Evolutionary conservation across 140 eudicot species (phyloP).

Genomic region (Oenanthe javanica): DNA sequence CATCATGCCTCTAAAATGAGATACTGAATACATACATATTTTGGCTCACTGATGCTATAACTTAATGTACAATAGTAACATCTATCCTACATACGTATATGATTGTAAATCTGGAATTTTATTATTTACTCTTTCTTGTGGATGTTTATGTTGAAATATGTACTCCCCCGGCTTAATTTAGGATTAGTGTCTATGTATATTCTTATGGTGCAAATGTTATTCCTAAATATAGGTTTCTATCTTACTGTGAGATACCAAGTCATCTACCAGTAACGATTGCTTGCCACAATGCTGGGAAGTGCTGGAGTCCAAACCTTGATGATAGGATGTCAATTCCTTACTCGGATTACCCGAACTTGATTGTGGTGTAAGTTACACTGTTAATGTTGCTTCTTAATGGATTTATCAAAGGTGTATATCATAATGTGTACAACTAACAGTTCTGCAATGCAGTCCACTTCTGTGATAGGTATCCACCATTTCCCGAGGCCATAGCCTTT

Average conservation of each 20-base stretch:
- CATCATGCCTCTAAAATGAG: background rate
- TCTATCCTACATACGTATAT: too few species aligned
- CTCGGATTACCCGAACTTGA: constrained; percentile 71
- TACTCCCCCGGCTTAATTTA: background rate
- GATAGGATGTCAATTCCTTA: constrained; percentile 55
- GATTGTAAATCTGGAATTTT: too few species aligned
- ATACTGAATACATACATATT: background rate
- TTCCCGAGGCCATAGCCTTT: constrained; percentile 88
- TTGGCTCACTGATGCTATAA: background rate
- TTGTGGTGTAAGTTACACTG: constrained; percentile 58
- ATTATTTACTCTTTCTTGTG: background rate
- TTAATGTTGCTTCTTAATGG: background rate
- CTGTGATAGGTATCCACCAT: constrained; percentile 70
- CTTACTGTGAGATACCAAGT: constrained; percentile 65
- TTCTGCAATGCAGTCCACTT: constrained; percentile 24
- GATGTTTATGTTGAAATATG: background rate
- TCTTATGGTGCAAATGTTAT: background rate
- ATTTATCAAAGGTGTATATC: constrained; percentile 9
- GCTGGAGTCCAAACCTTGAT: constrained; percentile 76
- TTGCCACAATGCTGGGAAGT: constrained; percentile 77
- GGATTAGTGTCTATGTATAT: background rate
- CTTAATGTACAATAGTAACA: too few species aligned
- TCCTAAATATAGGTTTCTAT: constrained; percentile 51
- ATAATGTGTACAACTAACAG: constrained; percentile 15
- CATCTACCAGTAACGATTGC: constrained; percentile 71